Base-by-base conservation (phyloP, 208 protist species). In the Phytomonas sp. region DNA sequence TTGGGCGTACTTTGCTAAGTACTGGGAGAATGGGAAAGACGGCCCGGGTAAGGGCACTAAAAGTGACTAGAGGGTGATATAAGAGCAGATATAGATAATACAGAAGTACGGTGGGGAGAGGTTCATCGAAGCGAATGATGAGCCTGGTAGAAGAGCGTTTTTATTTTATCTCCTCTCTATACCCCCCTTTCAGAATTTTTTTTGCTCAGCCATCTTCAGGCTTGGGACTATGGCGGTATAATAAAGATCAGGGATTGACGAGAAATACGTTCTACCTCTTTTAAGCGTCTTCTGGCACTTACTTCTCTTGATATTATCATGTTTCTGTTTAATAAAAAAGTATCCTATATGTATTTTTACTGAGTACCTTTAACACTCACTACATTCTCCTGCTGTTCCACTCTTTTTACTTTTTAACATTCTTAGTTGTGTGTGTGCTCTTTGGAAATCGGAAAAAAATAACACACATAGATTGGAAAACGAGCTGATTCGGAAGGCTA, bases 1-100 rank as follows among this genome's bases (percentile, higher is more conserved):
- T n/a, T 96, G 91, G 91, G 88, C 91, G 43, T 94, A 96, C 76
- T 96, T 96, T 73, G 81, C 91, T 4, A 96, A 96, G 78, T 94
- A 79, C 60, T 96, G 91, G 91, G 88, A 87, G 4, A 88, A 88
- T 61, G 91, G 91, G 13, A 89, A 90, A 64, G 88, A 96, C 34
- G 91, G 91, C 0, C 91, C 91, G 11, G 64, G 3, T 36, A 29
- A 36, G 40, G 40, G 9, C 20, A 23, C 13, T 23, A 15, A 51
- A 51, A 17, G 40, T 11, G 11, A 23, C 5, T 17, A 43, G 33
- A 51, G 40, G 40, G 20, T 51, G 20, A 51, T 51, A 51, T 51
- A 51, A 51, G 13, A 15, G 9, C 40, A 51, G 3, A 51, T 17
- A 51, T 15, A 17, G 13, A 51, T 20, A 51, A 15, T 20, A 20